These are phyloP conservation scores for Pythium insidiosum DNA, from an alignment of 352 stramenopile species.

Conservation along the genomic window DNA sequence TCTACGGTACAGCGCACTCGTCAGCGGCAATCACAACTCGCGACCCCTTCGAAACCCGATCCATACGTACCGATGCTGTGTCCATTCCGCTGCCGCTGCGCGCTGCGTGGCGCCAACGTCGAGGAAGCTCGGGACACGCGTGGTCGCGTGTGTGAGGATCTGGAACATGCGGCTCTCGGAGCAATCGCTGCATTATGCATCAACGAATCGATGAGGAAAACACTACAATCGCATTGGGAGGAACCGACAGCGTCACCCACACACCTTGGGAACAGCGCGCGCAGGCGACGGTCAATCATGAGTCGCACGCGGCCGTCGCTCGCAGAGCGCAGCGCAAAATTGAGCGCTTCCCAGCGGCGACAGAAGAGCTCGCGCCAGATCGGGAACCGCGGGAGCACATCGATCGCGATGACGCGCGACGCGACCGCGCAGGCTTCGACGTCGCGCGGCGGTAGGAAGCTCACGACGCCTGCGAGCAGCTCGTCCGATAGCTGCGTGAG, in stretches of 20 bases:
- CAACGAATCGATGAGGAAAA: too few species aligned
- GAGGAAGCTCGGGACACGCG: constrained; percentile 47
- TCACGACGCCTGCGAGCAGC: constrained; percentile 34
- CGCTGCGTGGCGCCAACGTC: constrained; percentile 43
- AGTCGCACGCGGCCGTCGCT: too few species aligned
- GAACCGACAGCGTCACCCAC: too few species aligned
- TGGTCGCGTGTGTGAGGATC: constrained; percentile 56
- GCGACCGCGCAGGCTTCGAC: constrained; percentile 53
- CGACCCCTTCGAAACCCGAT: too few species aligned
- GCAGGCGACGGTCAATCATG: constrained; percentile 25
- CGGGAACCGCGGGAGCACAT: constrained; percentile 44
- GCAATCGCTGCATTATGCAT: constrained; percentile 27
- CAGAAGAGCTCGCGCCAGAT: constrained; percentile 61
- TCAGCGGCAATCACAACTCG: too few species aligned
- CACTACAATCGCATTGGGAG: too few species aligned
- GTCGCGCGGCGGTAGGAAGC: constrained; percentile 32
- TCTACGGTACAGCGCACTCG: too few species aligned
- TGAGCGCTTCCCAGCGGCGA: constrained; percentile 46
- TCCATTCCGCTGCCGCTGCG: too few species aligned
- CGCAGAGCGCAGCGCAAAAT: constrained; percentile 28
- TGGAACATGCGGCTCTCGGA: constrained; percentile 62
- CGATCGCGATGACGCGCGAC: constrained; percentile 24
- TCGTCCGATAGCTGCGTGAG: constrained; percentile 36
- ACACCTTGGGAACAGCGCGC: constrained; percentile 39
- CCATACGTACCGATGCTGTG: too few species aligned